Base-by-base conservation (phyloP, 257 asterid genomes). In the Eustoma russellianum region DNA sequence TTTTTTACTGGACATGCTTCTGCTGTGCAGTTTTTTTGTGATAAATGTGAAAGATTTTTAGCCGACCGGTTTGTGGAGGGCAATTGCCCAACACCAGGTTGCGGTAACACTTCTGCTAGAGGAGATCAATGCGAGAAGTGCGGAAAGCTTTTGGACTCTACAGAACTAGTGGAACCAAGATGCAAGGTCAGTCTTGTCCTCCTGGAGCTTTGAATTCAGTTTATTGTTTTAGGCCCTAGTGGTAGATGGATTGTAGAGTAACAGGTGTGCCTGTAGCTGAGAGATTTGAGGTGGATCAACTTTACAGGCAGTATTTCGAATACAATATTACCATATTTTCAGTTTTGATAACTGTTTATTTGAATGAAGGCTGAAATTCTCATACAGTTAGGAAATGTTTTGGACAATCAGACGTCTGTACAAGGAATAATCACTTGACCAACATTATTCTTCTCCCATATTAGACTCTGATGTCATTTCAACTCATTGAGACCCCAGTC, bases 121-220 rank as follows among this genome's bases (percentile, higher is more conserved):
- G 97, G 97, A 33, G 97, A 89, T 74, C 97, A 89, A 70, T 89
- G 97, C 59, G 97, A 85, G 60, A 83, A 76, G 59, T 89, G 97
- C 48, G 82, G 83, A 65, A 80, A 89, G 76, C 90, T 89, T 60
- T 70, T 89, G 59, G 83, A 89, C 72, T 95, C 97, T 60, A 81
- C 89, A 13, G 97, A 89, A 67, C 74, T 89, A 17, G 33, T 79
- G 62, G 77, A 86, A 8, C 97, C 97, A 43, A 89, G 68, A 67
- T 89, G 97, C 95, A 89, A 89, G 96, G 97, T 83, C 24, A 16
- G 70, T 41, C 18, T 40, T 14, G 44, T 56, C 41, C 24, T 64
- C 33, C 65, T 41, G 30, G 7, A 24, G 7, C 47, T 40, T 41
- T n/a, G 3, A 13, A 44, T 53, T 46, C 15, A 11, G 18, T 8